Evolutionary conservation across 331 rosid genomes (phyloP).

Genomic region (Rosa hybrid): DNA sequence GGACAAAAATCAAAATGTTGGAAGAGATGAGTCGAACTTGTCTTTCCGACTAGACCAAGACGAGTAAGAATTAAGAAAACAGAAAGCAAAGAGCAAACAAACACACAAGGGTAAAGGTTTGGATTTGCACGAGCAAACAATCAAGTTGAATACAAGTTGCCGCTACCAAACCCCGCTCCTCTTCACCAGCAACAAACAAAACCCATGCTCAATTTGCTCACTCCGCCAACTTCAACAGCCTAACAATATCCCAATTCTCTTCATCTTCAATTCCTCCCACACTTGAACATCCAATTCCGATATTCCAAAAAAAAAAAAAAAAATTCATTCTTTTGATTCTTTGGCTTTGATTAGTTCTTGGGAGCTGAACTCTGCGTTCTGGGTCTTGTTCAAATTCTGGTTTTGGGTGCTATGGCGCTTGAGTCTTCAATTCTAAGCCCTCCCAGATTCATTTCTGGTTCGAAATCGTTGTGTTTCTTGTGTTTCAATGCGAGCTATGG

Average conservation of each 20-base stretch:
- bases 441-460: conserved; percentile 34
- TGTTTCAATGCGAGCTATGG: background rate
- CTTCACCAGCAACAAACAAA: no score
- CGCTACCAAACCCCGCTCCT: no score
- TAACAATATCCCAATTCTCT: background rate
- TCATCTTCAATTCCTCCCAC: conserved; percentile 1
- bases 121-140: background rate
- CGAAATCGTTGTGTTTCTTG: conserved; percentile 39
- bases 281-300: background rate
- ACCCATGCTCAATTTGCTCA: conserved; percentile 1
- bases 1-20: no score
- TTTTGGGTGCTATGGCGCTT: conserved; percentile 46
- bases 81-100: no score
- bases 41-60: no score
- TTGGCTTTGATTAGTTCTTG: background rate
- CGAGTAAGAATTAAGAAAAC: no score
- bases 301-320: background rate
- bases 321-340: background rate
- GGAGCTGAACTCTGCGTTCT: conserved; percentile 35
- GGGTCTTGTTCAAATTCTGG: conserved; percentile 19
- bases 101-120: background rate
- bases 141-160: no score
- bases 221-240: background rate
- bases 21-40: no score
- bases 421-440: conserved; percentile 54